Evolutionary conservation across 2,329 filamentous ascomycete species (phyloP).

Genomic region (Neofusicoccum sp.): DNA sequence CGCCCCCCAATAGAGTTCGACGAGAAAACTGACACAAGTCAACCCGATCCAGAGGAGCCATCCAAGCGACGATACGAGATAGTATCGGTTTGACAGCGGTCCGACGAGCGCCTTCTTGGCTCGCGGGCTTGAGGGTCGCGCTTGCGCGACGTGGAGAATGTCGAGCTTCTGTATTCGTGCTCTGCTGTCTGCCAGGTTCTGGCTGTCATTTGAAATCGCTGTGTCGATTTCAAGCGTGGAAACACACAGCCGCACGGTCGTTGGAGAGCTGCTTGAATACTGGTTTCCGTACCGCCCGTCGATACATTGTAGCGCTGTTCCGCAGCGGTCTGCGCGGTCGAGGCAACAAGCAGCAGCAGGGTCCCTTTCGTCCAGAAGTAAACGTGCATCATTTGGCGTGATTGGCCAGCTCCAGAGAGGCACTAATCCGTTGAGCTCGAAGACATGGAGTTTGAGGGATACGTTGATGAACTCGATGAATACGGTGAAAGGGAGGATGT

Average conservation of each 20-base stretch:
- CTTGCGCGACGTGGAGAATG: not conserved
- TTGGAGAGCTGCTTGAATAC: not conserved
- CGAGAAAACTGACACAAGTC: not conserved
- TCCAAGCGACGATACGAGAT: not conserved
- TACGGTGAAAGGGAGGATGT: constrained; percentile 6
- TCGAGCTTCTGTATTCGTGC: constrained; percentile 2
- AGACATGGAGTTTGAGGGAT: constrained; percentile 6
- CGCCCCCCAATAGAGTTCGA: not conserved
- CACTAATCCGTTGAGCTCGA: constrained; percentile 4
- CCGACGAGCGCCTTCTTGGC: not conserved
- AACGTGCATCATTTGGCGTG: constrained; percentile 4
- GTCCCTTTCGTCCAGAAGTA: constrained; percentile 1
- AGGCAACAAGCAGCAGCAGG: not conserved
- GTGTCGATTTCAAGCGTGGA: not conserved
- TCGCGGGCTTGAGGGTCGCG: not conserved
- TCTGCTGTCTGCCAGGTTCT: not conserved
- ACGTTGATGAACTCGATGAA: constrained; percentile 7
- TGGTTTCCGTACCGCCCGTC: constrained; percentile 5
- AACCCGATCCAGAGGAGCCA: constrained; percentile 4
- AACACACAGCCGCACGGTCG: constrained; percentile 6
- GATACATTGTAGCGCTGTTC: not conserved
- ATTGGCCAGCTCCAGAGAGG: constrained; percentile 14
- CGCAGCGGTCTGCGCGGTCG: not conserved
- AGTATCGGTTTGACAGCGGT: not conserved
- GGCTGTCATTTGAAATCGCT: not conserved